These are phyloP conservation scores for Xylariales sp. DNA, from an alignment of 2,329 filamentous ascomycete species.

Conservation along the genomic window DNA sequence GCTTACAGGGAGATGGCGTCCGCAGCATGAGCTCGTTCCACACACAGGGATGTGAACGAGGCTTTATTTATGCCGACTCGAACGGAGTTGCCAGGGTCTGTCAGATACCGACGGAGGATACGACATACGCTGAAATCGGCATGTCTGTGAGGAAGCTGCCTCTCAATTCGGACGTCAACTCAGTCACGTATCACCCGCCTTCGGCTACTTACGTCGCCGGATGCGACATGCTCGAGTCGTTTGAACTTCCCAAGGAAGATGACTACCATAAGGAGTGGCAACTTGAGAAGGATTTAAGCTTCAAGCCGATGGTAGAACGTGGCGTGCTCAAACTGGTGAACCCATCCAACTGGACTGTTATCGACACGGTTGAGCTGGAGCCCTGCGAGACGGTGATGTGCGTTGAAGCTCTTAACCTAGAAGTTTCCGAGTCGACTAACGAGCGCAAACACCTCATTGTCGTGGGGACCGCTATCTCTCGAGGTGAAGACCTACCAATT, in stretches of 20 bases:
- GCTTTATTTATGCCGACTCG: constrained; percentile 77
- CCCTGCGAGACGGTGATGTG: constrained; percentile 73
- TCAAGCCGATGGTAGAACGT: constrained; percentile 65
- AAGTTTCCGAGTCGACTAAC: constrained; percentile 86
- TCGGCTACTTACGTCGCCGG: constrained; percentile 73
- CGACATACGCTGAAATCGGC: constrained; percentile 68
- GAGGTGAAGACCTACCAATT: constrained; percentile 84
- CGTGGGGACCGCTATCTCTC: constrained; percentile 79
- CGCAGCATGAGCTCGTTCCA: constrained; percentile 72
- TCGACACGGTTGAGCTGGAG: constrained; percentile 72
- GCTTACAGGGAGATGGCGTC: constrained; percentile 63
- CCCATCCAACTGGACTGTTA: constrained; percentile 69
- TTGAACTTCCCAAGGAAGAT: constrained; percentile 82
- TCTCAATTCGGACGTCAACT: constrained; percentile 65
- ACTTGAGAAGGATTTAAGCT: constrained; percentile 59
- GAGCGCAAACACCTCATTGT: constrained; percentile 78
- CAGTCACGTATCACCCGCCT: constrained; percentile 70
- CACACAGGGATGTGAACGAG: constrained; percentile 69
- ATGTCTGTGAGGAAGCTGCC: constrained; percentile 70
- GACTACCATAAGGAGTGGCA: constrained; percentile 79
- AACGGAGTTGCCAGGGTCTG: constrained; percentile 70
- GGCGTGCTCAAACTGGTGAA: constrained; percentile 76
- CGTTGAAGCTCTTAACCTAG: constrained; percentile 77
- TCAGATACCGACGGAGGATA: constrained; percentile 58
- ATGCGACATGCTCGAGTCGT: constrained; percentile 63